Evolutionary conservation across 2,329 filamentous ascomycete species (phyloP).

Genomic region (Hypoxylon sp.): DNA sequence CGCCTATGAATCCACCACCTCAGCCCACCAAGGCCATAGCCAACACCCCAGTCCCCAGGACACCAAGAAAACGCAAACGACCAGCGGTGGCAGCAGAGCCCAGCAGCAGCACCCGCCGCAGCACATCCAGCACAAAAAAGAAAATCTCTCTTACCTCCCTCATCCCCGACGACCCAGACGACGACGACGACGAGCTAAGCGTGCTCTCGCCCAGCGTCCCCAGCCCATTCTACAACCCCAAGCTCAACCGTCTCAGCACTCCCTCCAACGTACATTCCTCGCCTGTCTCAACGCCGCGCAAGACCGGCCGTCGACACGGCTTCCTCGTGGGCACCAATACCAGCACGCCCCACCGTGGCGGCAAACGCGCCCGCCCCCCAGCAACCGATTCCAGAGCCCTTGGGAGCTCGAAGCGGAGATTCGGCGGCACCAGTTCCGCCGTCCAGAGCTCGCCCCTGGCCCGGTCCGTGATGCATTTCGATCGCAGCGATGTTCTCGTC

Average conservation of each 20-base stretch:
- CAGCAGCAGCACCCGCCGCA: constrained; percentile 14
- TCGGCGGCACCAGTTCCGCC: constrained; percentile 8
- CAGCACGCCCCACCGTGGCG: constrained; percentile 14
- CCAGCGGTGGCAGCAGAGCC: constrained; percentile 7
- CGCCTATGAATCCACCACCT: background rate
- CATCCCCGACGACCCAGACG: constrained; percentile 41
- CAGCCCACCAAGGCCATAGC: background rate
- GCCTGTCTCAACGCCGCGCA: constrained; percentile 34
- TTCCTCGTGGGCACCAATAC: constrained; percentile 16
- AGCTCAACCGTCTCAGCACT: background rate
- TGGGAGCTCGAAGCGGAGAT: constrained; percentile 19
- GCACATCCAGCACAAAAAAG: constrained; percentile 27
- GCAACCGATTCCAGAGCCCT: constrained; percentile 47
- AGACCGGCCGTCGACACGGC: constrained; percentile 27
- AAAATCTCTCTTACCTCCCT: constrained; percentile 48
- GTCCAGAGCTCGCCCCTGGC: constrained; percentile 52
- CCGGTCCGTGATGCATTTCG: constrained; percentile 42
- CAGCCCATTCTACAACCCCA: constrained; percentile 20
- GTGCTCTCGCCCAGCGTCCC: constrained; percentile 37
- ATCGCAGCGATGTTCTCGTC: constrained; percentile 31
- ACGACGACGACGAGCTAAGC: constrained; percentile 50
- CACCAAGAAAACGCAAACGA: constrained; percentile 33
- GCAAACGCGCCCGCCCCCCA: constrained; percentile 32
- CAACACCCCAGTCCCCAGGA: constrained; percentile 18
- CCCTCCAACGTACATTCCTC: background rate